Percentiles rank a stretch among this genome's conserved stretches.
Evolutionary conservation across 768 basidiomycete species (phyloP).

Genomic region (Podaxis sp.): DNA sequence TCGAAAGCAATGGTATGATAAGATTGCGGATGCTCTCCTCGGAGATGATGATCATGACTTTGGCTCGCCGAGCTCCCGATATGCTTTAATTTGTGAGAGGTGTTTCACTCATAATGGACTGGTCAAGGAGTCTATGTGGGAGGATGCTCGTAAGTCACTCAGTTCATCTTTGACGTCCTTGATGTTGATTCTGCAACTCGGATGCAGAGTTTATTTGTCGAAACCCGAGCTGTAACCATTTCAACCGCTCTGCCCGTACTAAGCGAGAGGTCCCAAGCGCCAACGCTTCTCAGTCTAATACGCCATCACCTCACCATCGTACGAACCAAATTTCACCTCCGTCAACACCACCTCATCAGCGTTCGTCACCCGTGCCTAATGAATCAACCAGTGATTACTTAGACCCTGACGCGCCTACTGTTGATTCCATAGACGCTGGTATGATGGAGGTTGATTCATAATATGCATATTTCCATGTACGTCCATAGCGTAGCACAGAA

Average conservation of each 20-base stretch:
- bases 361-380: background rate
- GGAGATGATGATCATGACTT: conserved; percentile 66
- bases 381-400: background rate
- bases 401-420: conserved; percentile 13
- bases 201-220: conserved; percentile 9
- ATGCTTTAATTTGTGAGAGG: conserved; percentile 85
- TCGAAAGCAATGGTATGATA: conserved; percentile 84
- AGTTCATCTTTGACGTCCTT: background rate
- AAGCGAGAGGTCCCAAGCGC: conserved; percentile 27
- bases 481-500: background rate
- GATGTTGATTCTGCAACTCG: background rate
- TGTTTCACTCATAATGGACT: conserved; percentile 91
- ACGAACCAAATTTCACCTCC: background rate
- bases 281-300: conserved; percentile 14
- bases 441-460: conserved; percentile 13
- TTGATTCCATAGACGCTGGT: conserved; percentile 11
- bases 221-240: conserved; percentile 70
- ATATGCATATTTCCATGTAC: background rate
- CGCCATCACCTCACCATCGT: background rate
- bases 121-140: conserved; percentile 79
- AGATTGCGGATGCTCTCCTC: conserved; percentile 81
- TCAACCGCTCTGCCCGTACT: conserved; percentile 58
- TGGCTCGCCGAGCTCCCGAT: conserved; percentile 51
- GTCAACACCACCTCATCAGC: background rate
- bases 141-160: conserved; percentile 69